These are phyloP conservation scores for Alternaria tenuissima DNA, from an alignment of 2,329 filamentous ascomycete genomes.

Conservation along the genomic window DNA sequence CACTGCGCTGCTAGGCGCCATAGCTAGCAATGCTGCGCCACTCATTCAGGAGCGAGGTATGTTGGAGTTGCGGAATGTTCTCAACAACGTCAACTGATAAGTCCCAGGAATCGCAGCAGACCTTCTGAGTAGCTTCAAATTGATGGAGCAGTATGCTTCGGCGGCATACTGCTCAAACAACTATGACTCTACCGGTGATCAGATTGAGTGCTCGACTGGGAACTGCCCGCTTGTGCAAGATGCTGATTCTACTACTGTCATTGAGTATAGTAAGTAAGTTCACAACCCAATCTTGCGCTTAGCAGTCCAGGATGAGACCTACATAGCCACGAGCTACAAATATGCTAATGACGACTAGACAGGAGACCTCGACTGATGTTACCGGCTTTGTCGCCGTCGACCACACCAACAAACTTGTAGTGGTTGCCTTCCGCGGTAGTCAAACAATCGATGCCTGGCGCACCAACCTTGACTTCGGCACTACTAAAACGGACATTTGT, in stretches of 20 bases:
- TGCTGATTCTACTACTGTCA: conserved; percentile 53
- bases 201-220: conserved; percentile 55
- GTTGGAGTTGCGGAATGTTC: no score
- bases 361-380: conserved; percentile 49
- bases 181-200: conserved; percentile 52
- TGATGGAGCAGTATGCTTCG: conserved; percentile 58
- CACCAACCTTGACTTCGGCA: conserved; percentile 60
- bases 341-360: conserved; percentile 18
- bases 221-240: conserved; percentile 60
- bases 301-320: not conserved
- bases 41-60: conserved; percentile 28
- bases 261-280: conserved; percentile 52
- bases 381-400: conserved; percentile 59
- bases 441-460: conserved; percentile 68
- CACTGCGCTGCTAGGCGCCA: conserved; percentile 15
- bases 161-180: conserved; percentile 63
- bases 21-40: conserved; percentile 29
- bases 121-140: conserved; percentile 34
- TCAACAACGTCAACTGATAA: not conserved
- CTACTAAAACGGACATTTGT: conserved; percentile 54
- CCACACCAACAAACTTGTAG: conserved; percentile 59
- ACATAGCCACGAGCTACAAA: not conserved
- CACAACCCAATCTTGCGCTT: not conserved
- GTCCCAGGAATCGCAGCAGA: conserved; percentile 24
- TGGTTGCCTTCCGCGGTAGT: conserved; percentile 68